A percentile compares a stretch with the other conserved stretches of the same genome.
These are phyloP conservation scores for Globisporangium barbulae DNA, from an alignment of 352 stramenopile species.

Conservation along the genomic window DNA sequence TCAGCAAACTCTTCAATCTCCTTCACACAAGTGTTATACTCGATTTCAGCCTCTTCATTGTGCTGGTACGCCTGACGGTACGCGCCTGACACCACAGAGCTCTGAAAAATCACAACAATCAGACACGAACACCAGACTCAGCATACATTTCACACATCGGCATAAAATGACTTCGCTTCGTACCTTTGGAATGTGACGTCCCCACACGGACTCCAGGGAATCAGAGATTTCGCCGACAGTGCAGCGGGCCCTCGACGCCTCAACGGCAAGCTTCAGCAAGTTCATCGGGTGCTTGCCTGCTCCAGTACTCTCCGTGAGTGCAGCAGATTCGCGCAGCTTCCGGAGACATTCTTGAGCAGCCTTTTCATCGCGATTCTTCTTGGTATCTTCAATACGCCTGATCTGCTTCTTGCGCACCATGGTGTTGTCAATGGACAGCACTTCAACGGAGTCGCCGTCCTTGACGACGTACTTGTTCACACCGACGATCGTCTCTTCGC, in stretches of 20 bases:
- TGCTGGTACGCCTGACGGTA: constrained; percentile 56
- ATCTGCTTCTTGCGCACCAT: constrained; percentile 90
- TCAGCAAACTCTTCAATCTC: constrained; percentile 93
- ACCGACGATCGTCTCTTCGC: constrained; percentile 93
- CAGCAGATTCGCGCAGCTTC: constrained; percentile 43
- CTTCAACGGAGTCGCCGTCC: constrained; percentile 87
- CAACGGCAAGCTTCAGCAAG: constrained; percentile 92
- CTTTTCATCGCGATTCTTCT: constrained; percentile 78
- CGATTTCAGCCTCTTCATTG: constrained; percentile 61
- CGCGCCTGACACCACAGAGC: constrained; percentile 52
- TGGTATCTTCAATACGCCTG: constrained; percentile 79
- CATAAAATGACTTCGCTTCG: background rate
- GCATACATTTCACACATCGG: background rate
- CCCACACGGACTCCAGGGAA: constrained; percentile 93
- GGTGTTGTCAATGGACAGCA: constrained; percentile 93
- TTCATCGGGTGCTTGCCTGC: constrained; percentile 90
- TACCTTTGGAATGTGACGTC: constrained; percentile 88
- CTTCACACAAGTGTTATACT: constrained; percentile 89
- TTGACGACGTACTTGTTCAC: constrained; percentile 96
- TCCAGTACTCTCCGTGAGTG: constrained; percentile 63
- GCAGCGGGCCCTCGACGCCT: constrained; percentile 86
- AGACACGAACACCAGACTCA: background rate
- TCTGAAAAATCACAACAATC: constrained; percentile 19
- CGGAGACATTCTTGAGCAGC: constrained; percentile 58
- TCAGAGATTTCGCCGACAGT: constrained; percentile 96